phyloP scores from a whole-genome alignment of 306 rosid genomes.

The Parietaria judaica region DNA sequence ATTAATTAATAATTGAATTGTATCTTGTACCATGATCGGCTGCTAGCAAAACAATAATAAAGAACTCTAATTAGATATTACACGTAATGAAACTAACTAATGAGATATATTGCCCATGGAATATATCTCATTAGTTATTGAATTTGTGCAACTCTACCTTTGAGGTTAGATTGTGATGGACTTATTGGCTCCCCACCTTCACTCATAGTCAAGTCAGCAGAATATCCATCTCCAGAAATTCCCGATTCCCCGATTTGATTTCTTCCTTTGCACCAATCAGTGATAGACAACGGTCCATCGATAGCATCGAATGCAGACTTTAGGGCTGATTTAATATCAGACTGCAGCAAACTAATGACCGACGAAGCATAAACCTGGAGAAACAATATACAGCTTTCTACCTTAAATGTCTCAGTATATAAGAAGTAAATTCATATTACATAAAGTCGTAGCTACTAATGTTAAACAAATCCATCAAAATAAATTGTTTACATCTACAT shows the following conservation, averaged over 20 bases:
- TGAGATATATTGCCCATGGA: no score
- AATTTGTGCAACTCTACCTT: slow-evolving; percentile 34
- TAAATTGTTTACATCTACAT: no score
- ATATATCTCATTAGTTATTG: not conserved
- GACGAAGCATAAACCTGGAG: slow-evolving; percentile 80
- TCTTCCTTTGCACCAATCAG: slow-evolving; percentile 97
- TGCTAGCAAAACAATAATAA: no score
- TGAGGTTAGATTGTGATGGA: slow-evolving; percentile 76
- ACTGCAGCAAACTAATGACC: slow-evolving; percentile 79
- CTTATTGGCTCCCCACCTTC: slow-evolving; percentile 86
- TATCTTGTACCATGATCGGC: no score
- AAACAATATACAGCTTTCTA: slow-evolving; percentile 18
- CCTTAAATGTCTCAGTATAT: not conserved
- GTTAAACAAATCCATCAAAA: no score
- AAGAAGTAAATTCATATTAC: not conserved
- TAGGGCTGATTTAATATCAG: slow-evolving; percentile 86
- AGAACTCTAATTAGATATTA: no score
- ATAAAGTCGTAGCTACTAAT: not conserved
- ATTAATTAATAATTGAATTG: no score
- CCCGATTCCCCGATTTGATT: slow-evolving; percentile 60
- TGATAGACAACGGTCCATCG: slow-evolving; percentile 86
- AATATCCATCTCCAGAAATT: slow-evolving; percentile 58
- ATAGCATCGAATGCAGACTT: slow-evolving; percentile 78
- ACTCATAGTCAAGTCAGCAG: slow-evolving; percentile 73
- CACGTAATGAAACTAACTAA: no score